Percentiles rank a stretch among this genome's conserved stretches.
phyloP scores from a whole-genome alignment of 352 stramenopile genomes.

The Globisporangium paddicum region DNA sequence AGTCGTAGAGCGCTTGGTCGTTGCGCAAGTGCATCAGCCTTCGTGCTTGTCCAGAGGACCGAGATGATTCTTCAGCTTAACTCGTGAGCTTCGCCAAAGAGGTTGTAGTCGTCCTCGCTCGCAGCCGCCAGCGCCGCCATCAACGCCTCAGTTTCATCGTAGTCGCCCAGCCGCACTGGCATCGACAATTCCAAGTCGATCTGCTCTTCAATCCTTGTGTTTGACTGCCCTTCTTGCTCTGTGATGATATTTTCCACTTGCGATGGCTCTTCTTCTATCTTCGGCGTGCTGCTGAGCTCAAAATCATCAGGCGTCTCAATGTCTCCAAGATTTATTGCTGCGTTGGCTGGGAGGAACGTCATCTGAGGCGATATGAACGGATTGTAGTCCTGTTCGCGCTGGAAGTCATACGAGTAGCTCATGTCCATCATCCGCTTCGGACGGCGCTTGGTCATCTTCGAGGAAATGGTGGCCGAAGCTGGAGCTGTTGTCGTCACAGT shows the following conservation, averaged over 20 bases:
- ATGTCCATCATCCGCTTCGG: slow-evolving; percentile 19
- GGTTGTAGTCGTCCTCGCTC: slow-evolving; percentile 8
- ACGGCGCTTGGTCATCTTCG: neutral
- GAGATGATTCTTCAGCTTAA: neutral
- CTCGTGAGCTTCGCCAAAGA: slow-evolving; percentile 7
- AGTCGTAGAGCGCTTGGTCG: too few relatives aligned
- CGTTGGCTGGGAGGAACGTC: neutral
- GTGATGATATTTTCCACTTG: neutral
- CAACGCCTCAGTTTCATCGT: slow-evolving; percentile 9
- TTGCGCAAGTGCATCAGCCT: too few relatives aligned
- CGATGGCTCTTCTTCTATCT: slow-evolving; percentile 1
- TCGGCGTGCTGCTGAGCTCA: neutral
- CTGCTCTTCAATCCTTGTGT: neutral
- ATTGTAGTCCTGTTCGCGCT: slow-evolving; percentile 31
- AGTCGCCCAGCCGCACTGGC: neutral
- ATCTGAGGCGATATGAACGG: slow-evolving; percentile 25
- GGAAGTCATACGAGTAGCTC: slow-evolving; percentile 39
- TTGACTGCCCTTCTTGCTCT: neutral
- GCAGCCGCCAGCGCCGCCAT: slow-evolving; percentile 10
- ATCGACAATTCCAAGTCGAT: neutral
- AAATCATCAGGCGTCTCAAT: neutral
- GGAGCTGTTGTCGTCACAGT: neutral
- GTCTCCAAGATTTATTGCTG: neutral
- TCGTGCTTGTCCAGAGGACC: too few relatives aligned
- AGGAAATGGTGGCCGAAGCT: neutral